Percentiles rank a stretch among this genome's conserved stretches.
Evolutionary conservation across 1,284 basidiomycete genomes (phyloP).

Genomic region (Blastosporella zonata): DNA sequence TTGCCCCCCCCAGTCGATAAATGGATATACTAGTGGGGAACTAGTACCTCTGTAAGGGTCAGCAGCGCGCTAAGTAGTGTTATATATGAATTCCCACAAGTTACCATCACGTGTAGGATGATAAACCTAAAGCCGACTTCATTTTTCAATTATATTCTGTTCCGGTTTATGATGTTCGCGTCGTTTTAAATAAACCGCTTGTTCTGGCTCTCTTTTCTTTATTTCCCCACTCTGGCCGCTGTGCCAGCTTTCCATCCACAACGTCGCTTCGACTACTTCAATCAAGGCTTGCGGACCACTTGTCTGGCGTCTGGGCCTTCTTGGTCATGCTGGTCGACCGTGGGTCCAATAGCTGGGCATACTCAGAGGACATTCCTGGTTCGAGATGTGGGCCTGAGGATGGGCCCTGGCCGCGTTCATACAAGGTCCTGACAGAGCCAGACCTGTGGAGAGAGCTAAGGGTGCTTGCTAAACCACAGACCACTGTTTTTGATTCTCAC

Average conservation of each 20-base stretch:
- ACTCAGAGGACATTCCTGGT: conserved; percentile 55
- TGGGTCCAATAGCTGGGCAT: conserved; percentile 39
- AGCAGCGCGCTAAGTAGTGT: background rate
- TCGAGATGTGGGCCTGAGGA: conserved; percentile 57
- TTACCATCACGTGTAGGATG: conserved; percentile 18
- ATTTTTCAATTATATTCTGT: conserved; percentile 9
- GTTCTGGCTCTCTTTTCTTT: conserved; percentile 1
- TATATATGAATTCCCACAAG: too few relatives aligned
- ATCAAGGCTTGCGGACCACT: conserved; percentile 13
- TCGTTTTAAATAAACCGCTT: conserved; percentile 15
- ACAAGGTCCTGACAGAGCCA: conserved; percentile 43
- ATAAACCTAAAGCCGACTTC: conserved; percentile 14
- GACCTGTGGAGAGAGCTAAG: conserved; percentile 49
- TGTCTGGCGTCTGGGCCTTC: conserved; percentile 21
- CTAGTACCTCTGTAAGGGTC: background rate
- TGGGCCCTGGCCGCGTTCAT: conserved; percentile 59
- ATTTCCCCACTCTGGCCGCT: background rate
- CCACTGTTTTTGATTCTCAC: conserved; percentile 34
- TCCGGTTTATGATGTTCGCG: conserved; percentile 15
- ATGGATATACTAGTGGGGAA: conserved; percentile 8
- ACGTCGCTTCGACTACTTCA: conserved; percentile 12
- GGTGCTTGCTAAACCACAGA: conserved; percentile 48
- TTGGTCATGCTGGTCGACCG: conserved; percentile 36
- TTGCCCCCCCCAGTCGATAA: conserved; percentile 2
- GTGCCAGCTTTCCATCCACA: conserved; percentile 8